Conservation (phyloP, 805 yeast genomes). For the Teunomyces funiuensis region DNA sequence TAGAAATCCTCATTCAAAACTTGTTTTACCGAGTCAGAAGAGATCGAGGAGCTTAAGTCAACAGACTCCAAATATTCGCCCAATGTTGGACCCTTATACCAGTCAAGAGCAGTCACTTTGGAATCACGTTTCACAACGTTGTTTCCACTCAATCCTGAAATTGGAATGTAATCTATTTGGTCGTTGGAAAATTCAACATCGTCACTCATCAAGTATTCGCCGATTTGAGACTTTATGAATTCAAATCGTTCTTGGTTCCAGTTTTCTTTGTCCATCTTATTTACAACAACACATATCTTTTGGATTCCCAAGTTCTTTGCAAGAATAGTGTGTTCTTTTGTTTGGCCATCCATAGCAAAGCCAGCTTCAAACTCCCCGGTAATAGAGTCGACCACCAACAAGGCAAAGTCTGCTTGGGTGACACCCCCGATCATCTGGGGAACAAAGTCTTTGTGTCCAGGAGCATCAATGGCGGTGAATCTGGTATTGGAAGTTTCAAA, state of each 20-base stretch:
- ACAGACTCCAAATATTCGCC: constrained; percentile 40
- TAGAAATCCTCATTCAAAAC: constrained; percentile 46
- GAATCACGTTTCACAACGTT: constrained; percentile 53
- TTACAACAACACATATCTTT: constrained; percentile 58
- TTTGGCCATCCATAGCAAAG: constrained; percentile 66
- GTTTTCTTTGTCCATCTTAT: constrained; percentile 64
- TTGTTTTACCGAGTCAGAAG: constrained; percentile 13
- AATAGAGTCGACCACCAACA: constrained; percentile 67
- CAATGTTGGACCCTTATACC: constrained; percentile 51
- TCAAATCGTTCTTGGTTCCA: constrained; percentile 58
- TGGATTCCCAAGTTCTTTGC: constrained; percentile 69
- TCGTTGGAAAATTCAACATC: constrained; percentile 50
- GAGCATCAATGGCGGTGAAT: constrained; percentile 79
- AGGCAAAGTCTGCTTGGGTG: constrained; percentile 72
- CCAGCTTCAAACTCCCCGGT: constrained; percentile 72
- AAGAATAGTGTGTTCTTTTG: constrained; percentile 73
- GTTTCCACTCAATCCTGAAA: constrained; percentile 67
- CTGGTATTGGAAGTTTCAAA: constrained; percentile 56
- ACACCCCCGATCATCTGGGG: constrained; percentile 88
- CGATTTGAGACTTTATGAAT: constrained; percentile 49
- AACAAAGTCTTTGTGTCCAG: constrained; percentile 80
- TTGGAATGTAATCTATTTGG: constrained; percentile 56
- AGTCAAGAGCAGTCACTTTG: constrained; percentile 30
- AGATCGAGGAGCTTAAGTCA: constrained; percentile 15
- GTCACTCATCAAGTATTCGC: constrained; percentile 46